A percentile compares a stretch with the other conserved stretches of the same genome.
Conservation (phyloP, 306 rosid genomes). For the Lagenaria siceraria region DNA sequence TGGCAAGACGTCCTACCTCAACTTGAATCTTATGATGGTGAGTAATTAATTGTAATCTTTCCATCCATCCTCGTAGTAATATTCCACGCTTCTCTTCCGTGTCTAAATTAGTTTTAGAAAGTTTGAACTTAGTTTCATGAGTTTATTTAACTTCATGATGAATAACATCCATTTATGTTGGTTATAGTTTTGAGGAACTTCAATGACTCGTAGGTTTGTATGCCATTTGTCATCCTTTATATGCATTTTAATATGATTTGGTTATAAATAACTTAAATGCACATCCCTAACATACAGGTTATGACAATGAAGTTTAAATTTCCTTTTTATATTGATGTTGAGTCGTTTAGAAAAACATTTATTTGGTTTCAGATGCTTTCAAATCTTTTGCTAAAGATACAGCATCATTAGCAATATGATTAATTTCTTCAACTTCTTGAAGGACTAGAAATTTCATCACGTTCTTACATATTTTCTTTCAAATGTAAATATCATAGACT, state of each 20-base stretch:
- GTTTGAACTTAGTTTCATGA: not conserved
- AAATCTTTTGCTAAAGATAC: not conserved
- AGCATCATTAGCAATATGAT: not conserved
- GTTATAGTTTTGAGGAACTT: not conserved
- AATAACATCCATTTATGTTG: not conserved
- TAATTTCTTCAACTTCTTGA: not conserved
- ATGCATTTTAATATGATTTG: not conserved
- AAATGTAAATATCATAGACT: not conserved
- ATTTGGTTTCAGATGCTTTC: not conserved
- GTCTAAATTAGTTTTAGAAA: not conserved
- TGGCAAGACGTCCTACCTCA: constrained; percentile 79
- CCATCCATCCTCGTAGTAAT: not conserved
- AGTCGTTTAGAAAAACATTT: not conserved
- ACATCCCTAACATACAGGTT: not conserved
- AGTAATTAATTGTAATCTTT: constrained; percentile 11
- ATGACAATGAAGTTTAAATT: not conserved
- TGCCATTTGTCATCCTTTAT: not conserved
- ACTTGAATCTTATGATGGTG: constrained; percentile 72
- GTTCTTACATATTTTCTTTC: not conserved
- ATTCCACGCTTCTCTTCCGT: not conserved
- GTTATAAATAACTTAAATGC: not conserved
- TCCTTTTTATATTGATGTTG: not conserved
- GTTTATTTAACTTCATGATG: not conserved
- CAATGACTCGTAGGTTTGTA: not conserved
- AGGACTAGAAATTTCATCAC: not conserved